These are phyloP conservation scores for Kazachstania bromeliacearum DNA, from an alignment of 805 yeast genomes.

Conservation along the genomic window DNA sequence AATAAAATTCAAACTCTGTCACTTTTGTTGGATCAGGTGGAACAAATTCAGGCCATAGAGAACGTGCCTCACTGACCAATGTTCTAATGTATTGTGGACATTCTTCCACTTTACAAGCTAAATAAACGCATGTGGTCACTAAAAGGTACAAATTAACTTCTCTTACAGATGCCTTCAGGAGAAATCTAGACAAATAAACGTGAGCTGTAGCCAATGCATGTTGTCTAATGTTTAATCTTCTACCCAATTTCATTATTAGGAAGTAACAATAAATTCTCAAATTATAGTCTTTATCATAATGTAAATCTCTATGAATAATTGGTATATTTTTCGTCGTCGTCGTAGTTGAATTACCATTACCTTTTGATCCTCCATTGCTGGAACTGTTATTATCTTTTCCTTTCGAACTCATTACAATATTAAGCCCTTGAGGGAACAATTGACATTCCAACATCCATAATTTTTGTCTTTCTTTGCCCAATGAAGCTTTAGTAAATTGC, in stretches of 20 bases:
- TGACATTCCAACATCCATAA: conserved; percentile 33
- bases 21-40: conserved; percentile 85
- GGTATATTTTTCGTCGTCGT: conserved; percentile 33
- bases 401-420: conserved; percentile 26
- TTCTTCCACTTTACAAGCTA: conserved; percentile 92
- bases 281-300: conserved; percentile 42
- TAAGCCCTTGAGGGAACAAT: conserved; percentile 27
- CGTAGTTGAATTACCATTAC: not conserved
- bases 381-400: conserved; percentile 7
- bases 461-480: conserved; percentile 37
- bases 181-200: conserved; percentile 69
- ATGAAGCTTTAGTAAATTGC: conserved; percentile 63
- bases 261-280: conserved; percentile 74
- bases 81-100: conserved; percentile 89
- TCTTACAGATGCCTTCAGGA: conserved; percentile 59
- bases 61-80: conserved; percentile 73
- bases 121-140: conserved; percentile 75
- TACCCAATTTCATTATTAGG: conserved; percentile 64
- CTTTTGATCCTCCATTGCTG: not conserved
- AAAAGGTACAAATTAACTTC: conserved; percentile 77
- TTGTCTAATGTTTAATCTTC: conserved; percentile 70
- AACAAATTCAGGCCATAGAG: conserved; percentile 89
- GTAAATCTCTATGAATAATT: conserved; percentile 33
- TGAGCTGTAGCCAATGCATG: conserved; percentile 84
- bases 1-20: conserved; percentile 91